These are phyloP conservation scores for Neocallimastix lanati DNA, from an alignment of 192 early-diverging fungal species.

Conservation along the genomic window DNA sequence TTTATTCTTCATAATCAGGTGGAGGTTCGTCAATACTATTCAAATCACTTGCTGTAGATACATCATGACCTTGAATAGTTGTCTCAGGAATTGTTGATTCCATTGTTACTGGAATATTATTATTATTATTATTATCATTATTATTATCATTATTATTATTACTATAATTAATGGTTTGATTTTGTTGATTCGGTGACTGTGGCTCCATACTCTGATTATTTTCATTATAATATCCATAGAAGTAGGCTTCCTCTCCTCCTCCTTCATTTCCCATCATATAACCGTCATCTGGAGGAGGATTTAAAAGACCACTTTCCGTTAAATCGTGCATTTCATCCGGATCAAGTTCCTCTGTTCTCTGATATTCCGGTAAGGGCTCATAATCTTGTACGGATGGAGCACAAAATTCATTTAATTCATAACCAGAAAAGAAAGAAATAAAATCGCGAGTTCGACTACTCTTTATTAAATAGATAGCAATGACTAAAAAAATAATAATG, in stretches of 20 bases:
- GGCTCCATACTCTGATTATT: no score
- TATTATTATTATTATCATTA: no score
- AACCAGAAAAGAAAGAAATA: background rate
- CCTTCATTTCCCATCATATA: background rate
- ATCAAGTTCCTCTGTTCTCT: background rate
- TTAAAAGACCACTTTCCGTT: background rate
- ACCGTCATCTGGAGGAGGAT: background rate
- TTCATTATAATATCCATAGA: no score
- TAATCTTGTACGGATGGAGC: background rate
- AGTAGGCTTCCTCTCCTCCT: background rate
- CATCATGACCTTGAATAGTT: no score
- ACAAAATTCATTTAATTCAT: background rate
- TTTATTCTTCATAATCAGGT: no score
- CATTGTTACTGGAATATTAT: no score
- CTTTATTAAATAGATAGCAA: background rate
- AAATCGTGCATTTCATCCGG: background rate
- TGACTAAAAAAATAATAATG: background rate
- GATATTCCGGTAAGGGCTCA: background rate
- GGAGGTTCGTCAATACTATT: no score
- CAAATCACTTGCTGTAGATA: no score
- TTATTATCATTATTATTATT: no score
- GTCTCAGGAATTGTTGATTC: no score
- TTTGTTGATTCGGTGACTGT: no score
- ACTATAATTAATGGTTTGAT: no score
- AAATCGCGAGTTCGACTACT: background rate